Conservation (phyloP, 2,329 filamentous ascomycete genomes). For the Pseudogymnoascus sp. region DNA sequence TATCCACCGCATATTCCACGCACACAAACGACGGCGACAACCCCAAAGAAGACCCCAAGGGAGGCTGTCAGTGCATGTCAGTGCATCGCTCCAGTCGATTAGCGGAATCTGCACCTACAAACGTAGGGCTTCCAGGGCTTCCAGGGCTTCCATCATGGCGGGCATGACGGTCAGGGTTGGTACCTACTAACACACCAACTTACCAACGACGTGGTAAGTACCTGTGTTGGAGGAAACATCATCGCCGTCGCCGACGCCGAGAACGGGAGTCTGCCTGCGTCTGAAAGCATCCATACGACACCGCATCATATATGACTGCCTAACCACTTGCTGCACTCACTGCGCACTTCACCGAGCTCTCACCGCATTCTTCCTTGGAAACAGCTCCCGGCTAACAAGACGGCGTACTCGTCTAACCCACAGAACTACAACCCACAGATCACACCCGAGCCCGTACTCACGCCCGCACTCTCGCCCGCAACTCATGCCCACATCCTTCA, state of each 20-base stretch:
- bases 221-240: background rate
- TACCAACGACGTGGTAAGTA: background rate
- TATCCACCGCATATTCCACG: background rate
- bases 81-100: background rate
- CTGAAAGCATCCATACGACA: background rate
- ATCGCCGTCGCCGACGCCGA: background rate
- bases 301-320: background rate
- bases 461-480: background rate
- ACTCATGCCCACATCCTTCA: background rate
- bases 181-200: background rate
- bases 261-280: background rate
- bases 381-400: background rate
- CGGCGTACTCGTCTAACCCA: background rate
- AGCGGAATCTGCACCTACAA: background rate
- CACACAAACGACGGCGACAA: background rate
- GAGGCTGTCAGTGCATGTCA: background rate
- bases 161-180: background rate
- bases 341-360: background rate
- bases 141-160: background rate
- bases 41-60: background rate
- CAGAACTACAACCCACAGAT: background rate
- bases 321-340: background rate
- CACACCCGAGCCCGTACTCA: background rate
- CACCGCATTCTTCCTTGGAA: background rate
- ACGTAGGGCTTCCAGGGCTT: background rate